Conservation (phyloP, 768 basidiomycete species). For the Boletus fagicola region DNA sequence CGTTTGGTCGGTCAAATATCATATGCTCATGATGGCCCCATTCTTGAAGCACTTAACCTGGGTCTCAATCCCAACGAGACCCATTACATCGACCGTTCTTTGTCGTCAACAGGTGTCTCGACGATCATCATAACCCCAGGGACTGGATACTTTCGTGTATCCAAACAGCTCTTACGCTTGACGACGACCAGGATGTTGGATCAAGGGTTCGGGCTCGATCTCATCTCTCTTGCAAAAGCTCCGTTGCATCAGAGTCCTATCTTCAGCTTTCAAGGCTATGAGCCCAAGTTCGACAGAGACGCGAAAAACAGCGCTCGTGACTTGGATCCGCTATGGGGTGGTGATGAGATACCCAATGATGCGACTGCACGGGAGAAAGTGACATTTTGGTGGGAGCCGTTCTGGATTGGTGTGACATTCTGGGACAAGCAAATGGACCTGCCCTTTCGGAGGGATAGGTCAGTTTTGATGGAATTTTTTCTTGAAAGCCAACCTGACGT, state of each 20-base stretch:
- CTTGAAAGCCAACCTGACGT: neutral
- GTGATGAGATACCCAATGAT: constrained; percentile 47
- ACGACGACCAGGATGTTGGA: constrained; percentile 94
- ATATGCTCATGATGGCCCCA: constrained; percentile 88
- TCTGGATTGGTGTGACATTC: constrained; percentile 78
- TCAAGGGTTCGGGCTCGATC: constrained; percentile 87
- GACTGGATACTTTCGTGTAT: constrained; percentile 90
- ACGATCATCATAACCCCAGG: constrained; percentile 90
- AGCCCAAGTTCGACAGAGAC: constrained; percentile 53
- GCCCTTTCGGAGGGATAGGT: constrained; percentile 80
- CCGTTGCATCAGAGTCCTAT: constrained; percentile 93
- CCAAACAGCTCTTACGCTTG: constrained; percentile 82
- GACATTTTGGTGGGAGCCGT: constrained; percentile 88
- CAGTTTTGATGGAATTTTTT: constrained; percentile 4
- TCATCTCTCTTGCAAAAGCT: constrained; percentile 85
- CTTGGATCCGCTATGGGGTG: constrained; percentile 75
- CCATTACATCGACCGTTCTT: constrained; percentile 92
- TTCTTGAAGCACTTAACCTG: constrained; percentile 94
- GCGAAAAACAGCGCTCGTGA: constrained; percentile 46
- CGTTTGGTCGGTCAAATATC: constrained; percentile 78
- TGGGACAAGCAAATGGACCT: constrained; percentile 89
- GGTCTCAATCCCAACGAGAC: constrained; percentile 90
- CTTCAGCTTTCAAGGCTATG: constrained; percentile 78
- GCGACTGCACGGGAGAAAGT: constrained; percentile 42
- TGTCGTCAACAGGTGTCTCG: constrained; percentile 82